Evolutionary conservation across 306 rosid genomes (phyloP), one percentile per base, ranked within the genome.

Genomic region (Canavalia gladiata): DNA sequence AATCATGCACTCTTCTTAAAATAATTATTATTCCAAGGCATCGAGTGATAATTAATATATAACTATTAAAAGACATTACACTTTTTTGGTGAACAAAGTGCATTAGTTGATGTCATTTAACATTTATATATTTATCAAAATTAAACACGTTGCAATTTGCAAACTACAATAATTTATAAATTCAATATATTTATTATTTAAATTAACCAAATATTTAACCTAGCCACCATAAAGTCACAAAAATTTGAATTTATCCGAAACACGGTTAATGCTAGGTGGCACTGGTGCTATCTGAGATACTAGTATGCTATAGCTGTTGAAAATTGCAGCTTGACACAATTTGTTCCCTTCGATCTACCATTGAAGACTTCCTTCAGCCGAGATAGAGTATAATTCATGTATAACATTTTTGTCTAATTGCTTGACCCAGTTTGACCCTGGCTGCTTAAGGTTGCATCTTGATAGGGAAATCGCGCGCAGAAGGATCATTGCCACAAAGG

Each of bases 381-480:
- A 25, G 6, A 52, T 58, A 31, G 65, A 66, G 13, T 34, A 55
- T 31, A 37, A 67, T 54, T 50, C 49, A 50, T 13, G 75, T 43
- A 66, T 35, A 75, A 25, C 28, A 41, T 33, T 64, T 63, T 73
- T 33, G 34, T 72, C 80, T 41, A 73, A 73, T 68, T 45, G 52
- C 66, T 55, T 60, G 25, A 75, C 74, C 64, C 51, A 37, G 75
- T 73, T 69, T 55, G 81, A 50, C 35, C 76, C 70, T 69, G 4
- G 25, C 41, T 31, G 59, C 29, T 55, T 8, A 56, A 76, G 28
- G 45, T 56, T 30, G 45, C 37, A 45, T 56, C 30, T 69, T 74
- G 11, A 56, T 67, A 31, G 10, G 67, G 31, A 86, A 77, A 75
- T 66, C 62, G 73, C 57, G 33, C n/a, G 74, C 77, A 47, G 49